Evolutionary conservation across 2,329 filamentous ascomycete genomes (phyloP).

Genomic region (Aspergillus spinulosporus): DNA sequence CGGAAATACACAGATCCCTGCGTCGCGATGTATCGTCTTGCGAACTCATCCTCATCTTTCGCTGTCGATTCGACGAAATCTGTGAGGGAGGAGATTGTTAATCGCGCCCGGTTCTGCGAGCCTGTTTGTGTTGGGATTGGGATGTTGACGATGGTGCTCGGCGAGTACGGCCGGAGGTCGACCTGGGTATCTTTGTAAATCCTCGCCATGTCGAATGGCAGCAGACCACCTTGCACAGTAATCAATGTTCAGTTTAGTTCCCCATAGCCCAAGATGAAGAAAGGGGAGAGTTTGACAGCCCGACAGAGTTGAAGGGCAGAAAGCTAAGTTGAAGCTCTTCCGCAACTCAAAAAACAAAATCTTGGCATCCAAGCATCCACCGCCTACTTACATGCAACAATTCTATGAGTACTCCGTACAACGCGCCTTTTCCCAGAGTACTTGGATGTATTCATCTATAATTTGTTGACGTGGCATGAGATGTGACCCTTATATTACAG

Average conservation of each 20-base stretch:
- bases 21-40: conserved; percentile 69
- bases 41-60: conserved; percentile 68
- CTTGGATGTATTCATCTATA: background rate
- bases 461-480: too few relatives aligned
- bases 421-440: background rate
- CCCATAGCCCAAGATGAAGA: conserved; percentile 32
- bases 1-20: conserved; percentile 85
- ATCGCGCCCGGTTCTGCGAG: conserved; percentile 49
- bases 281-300: conserved; percentile 16
- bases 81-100: conserved; percentile 48
- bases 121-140: conserved; percentile 56
- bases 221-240: conserved; percentile 24
- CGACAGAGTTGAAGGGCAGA: conserved; percentile 30
- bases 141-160: conserved; percentile 69
- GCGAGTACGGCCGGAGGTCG: conserved; percentile 72
- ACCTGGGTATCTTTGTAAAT: conserved; percentile 85
- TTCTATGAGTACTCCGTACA: too few relatives aligned
- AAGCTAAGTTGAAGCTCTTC: conserved; percentile 28
- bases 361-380: conserved; percentile 31
- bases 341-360: conserved; percentile 36
- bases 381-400: background rate
- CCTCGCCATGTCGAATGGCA: conserved; percentile 59
- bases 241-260: conserved; percentile 30
- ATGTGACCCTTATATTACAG: background rate
- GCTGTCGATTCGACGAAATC: conserved; percentile 43